phyloP scores from a whole-genome alignment of 176 grass and related monocot genomes.

The Oryza brachyantha region DNA sequence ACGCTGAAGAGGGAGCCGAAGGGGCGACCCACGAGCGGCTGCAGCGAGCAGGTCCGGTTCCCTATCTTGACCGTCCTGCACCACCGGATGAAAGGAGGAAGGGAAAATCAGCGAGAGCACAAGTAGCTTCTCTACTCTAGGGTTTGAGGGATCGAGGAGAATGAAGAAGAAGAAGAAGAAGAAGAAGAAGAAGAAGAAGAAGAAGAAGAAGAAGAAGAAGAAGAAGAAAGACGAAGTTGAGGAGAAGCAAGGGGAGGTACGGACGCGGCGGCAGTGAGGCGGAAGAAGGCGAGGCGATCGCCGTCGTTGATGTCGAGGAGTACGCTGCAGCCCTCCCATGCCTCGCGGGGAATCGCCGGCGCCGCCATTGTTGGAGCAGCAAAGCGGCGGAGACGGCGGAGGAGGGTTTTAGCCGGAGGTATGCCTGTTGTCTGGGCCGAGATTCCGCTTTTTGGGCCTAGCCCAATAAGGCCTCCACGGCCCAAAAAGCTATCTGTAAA shows the following conservation, averaged over 20 bases:
- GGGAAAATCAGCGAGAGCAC: background rate
- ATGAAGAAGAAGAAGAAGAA: too few relatives aligned
- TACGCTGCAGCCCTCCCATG: conserved; percentile 98
- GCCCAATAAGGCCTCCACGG: too few relatives aligned
- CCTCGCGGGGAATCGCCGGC: conserved; percentile 30
- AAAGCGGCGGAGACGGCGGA: too few relatives aligned
- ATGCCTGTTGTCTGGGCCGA: too few relatives aligned
- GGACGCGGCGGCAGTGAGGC: conserved; percentile 69
- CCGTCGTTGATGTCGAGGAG: conserved; percentile 99
- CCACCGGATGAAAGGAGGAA: background rate
- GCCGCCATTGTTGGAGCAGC: conserved; percentile 8
- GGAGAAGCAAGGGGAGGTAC: background rate
- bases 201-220: too few relatives aligned
- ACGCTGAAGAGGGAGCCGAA: conserved; percentile 78
- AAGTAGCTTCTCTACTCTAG: background rate
- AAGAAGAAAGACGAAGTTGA: too few relatives aligned
- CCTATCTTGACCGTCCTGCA: conserved; percentile 87
- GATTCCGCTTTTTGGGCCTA: too few relatives aligned
- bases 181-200: too few relatives aligned
- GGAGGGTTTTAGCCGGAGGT: too few relatives aligned
- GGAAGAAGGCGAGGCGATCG: conserved; percentile 96
- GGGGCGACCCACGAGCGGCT: conserved; percentile 69
- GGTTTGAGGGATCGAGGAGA: background rate
- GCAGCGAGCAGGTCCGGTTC: conserved; percentile 73
- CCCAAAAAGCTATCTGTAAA: too few relatives aligned